Base-by-base conservation (phyloP, 2,329 filamentous ascomycete genomes). In the Aspergillus eucalypticola region DNA sequence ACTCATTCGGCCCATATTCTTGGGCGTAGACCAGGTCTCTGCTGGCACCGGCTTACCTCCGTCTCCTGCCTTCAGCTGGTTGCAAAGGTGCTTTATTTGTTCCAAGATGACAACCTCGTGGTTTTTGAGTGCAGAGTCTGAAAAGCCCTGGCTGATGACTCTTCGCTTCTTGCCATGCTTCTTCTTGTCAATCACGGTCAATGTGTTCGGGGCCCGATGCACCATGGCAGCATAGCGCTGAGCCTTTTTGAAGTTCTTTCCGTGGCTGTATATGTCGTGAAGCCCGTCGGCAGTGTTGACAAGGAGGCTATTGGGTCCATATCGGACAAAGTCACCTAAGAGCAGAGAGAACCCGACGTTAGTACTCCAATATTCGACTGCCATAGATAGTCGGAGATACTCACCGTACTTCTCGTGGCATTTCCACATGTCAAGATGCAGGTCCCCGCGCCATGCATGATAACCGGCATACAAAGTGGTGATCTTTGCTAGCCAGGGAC, bases 211-310 rank as follows among this genome's bases (percentile, higher is more conserved):
- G 72, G 56, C 62, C 21, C 62, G 74, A 72, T 21, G 76, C 73
- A 41, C 75, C 72, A 83, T 81, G 1, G 80, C 78, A 21, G 73
- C 72, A 66, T 84, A 83, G 64, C 80, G 82, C 27, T 76, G 72
- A 1, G 79, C 76, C 63, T 84, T 84, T 38, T 76, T 75, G 13
- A 83, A 77, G 63, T 83, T 82, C 44, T 77, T 71, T 23, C 77
- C 74, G 71, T 76, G 76, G 29, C 78, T 75, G 66, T 84, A 83
- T 66, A 84, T 82, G 6, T 68, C 66, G 5, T 60, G 42, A 2
- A 67, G 56, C 0, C 58, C 65, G 10, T 42, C 56, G 5, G 52
- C 52, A 13, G 62, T 66, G 46, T 69, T 67, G 35, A 70, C 44
- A 3, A 65, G 29, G 17, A 70, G 50, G 10, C 60, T 44, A 38